These are phyloP conservation scores for Rutidosis leptorrhynchoides DNA, from an alignment of 129 eudicot genomes.

Conservation along the genomic window DNA sequence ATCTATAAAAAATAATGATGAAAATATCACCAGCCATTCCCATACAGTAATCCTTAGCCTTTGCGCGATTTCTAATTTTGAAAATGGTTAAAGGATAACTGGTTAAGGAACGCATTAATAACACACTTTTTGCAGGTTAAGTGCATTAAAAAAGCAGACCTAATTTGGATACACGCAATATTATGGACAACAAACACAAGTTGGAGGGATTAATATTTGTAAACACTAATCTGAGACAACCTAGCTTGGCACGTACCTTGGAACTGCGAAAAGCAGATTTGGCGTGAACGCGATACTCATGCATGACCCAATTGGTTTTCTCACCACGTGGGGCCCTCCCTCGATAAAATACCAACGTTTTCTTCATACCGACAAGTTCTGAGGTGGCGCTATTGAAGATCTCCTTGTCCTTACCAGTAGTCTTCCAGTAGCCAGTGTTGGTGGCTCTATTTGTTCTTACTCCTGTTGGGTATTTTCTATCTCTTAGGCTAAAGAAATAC, in stretches of 20 bases:
- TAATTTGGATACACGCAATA: no score
- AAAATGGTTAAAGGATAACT: no score
- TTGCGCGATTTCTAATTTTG: no score
- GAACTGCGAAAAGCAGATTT: constrained; percentile 52
- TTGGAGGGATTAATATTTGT: no score
- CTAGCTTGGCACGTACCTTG: constrained; percentile 44
- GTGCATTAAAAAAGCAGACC: no score
- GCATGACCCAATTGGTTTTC: constrained; percentile 85
- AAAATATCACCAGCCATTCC: no score
- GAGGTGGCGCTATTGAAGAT: constrained; percentile 52
- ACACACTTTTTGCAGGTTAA: no score
- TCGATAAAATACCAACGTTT: constrained; percentile 67
- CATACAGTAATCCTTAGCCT: no score
- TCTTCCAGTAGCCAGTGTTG: constrained; percentile 71
- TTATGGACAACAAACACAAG: no score
- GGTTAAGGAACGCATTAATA: no score
- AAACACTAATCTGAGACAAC: background rate
- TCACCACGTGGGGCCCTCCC: constrained; percentile 86
- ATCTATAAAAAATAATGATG: no score
- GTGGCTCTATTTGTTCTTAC: constrained; percentile 74
- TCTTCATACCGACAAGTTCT: constrained; percentile 76
- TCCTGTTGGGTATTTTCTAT: constrained; percentile 74
- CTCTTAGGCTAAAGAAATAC: constrained; percentile 78
- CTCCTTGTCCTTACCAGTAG: constrained; percentile 78
- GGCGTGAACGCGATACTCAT: constrained; percentile 70